Evolutionary conservation across 1,284 basidiomycete species (phyloP).

Genomic region (Fomitopsis pinicola): DNA sequence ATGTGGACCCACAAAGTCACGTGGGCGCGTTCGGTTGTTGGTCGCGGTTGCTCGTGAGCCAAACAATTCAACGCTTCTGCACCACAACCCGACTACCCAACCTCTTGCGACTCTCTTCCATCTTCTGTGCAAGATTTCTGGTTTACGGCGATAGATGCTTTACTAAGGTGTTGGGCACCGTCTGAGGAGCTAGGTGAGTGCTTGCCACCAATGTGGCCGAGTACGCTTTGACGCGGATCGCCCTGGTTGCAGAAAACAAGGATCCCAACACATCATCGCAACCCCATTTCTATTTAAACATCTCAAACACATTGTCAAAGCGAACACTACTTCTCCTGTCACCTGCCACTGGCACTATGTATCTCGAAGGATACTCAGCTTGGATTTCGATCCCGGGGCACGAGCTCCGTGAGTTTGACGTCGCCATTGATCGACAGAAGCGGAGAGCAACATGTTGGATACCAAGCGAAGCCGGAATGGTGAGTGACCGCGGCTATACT

Average conservation of each 20-base stretch:
- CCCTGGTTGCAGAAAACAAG: background rate
- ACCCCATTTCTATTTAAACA: background rate
- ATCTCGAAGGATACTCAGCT: conserved; percentile 56
- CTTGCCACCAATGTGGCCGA: background rate
- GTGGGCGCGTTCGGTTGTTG: background rate
- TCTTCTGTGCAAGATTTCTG: background rate
- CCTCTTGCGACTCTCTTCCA: background rate
- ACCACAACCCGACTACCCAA: background rate
- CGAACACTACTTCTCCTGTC: background rate
- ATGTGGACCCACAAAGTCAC: conserved; percentile 4
- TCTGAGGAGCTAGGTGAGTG: background rate
- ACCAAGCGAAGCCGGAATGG: conserved; percentile 52
- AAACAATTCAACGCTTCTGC: background rate
- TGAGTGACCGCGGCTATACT: conserved; percentile 16
- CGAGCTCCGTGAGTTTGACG: conserved; percentile 47
- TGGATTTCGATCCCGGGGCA: conserved; percentile 54
- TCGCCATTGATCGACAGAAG: conserved; percentile 36
- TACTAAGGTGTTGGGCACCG: background rate
- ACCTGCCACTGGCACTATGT: conserved; percentile 33
- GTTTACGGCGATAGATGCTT: background rate
- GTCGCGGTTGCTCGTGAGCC: background rate
- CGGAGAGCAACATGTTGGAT: conserved; percentile 61
- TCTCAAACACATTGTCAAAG: background rate
- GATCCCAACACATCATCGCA: background rate
- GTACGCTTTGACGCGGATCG: conserved; percentile 4